phyloP scores from a whole-genome alignment of 192 early-diverging fungal genomes.

The Coemansia sp. region DNA sequence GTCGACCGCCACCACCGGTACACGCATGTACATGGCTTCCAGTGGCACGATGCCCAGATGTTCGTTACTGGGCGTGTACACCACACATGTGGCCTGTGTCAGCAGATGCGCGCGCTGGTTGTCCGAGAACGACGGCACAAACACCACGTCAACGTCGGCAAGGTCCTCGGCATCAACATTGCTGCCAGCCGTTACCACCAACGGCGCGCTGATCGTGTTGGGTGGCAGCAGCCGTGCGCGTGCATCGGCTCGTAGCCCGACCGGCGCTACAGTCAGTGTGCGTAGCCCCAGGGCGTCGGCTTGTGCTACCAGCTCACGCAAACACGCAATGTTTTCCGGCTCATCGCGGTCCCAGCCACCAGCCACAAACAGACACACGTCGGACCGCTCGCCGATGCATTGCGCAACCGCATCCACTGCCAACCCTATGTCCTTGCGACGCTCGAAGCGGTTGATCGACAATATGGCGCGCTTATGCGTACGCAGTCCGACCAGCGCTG shows the following conservation, averaged over 20 bases:
- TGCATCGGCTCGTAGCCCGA: neutral
- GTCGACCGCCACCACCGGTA: slow-evolving; percentile 87
- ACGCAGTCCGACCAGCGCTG: slow-evolving; percentile 47
- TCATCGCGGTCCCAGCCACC: slow-evolving; percentile 88
- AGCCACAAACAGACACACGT: slow-evolving; percentile 69
- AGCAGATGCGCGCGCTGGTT: slow-evolving; percentile 75
- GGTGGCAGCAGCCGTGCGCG: slow-evolving; percentile 17
- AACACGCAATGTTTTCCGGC: slow-evolving; percentile 83
- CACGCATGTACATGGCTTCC: slow-evolving; percentile 87
- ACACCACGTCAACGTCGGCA: slow-evolving; percentile 66
- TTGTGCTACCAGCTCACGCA: slow-evolving; percentile 65
- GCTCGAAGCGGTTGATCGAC: slow-evolving; percentile 97
- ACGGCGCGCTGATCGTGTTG: slow-evolving; percentile 12
- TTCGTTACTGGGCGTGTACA: slow-evolving; percentile 93
- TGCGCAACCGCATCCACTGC: slow-evolving; percentile 72
- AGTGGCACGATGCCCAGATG: slow-evolving; percentile 98
- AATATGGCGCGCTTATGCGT: slow-evolving; percentile 41
- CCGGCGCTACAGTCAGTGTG: slow-evolving; percentile 37
- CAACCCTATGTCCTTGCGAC: slow-evolving; percentile 85
- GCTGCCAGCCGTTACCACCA: neutral
- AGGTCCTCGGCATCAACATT: slow-evolving; percentile 15
- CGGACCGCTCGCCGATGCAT: slow-evolving; percentile 20
- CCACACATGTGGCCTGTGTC: slow-evolving; percentile 58
- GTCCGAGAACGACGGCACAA: slow-evolving; percentile 86
- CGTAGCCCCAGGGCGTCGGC: slow-evolving; percentile 51